Percentiles rank a stretch among this genome's conserved stretches.
Evolutionary conservation across 192 early-diverging fungal species (phyloP).

Genomic region (Backusella liffmaniae): DNA sequence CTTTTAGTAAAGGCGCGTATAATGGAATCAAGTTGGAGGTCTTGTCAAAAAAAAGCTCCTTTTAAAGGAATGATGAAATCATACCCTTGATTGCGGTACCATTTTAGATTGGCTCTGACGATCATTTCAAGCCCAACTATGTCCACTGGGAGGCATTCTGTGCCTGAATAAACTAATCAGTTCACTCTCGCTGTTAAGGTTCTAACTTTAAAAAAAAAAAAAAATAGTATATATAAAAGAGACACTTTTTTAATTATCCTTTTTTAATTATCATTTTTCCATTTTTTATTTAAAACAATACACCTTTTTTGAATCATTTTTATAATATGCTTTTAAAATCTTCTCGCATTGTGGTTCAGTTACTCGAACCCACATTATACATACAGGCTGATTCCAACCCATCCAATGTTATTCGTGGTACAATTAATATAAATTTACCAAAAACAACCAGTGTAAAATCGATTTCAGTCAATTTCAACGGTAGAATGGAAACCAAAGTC

Average conservation of each 20-base stretch:
- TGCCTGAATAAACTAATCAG: background rate
- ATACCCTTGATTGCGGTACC: background rate
- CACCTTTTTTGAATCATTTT: background rate
- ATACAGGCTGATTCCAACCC: background rate
- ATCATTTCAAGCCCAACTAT: background rate
- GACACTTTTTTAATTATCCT: background rate
- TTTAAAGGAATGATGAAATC: background rate
- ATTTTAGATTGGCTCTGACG: background rate
- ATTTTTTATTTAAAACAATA: background rate
- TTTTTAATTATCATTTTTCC: background rate
- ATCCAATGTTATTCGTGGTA: background rate
- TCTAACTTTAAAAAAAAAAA: background rate
- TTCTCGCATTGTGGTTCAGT: slow-evolving; percentile 2
- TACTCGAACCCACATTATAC: slow-evolving; percentile 4
- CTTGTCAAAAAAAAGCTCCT: background rate
- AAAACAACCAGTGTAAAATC: background rate
- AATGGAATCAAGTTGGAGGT: too few relatives aligned
- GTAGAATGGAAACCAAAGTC: background rate
- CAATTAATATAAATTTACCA: slow-evolving; percentile 4
- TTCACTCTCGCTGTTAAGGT: background rate
- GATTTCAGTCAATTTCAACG: background rate
- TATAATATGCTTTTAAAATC: slow-evolving; percentile 8
- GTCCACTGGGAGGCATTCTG: background rate
- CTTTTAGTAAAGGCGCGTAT: too few relatives aligned
- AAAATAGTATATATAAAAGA: background rate